A percentile compares a stretch with the other conserved stretches of the same genome.
These are phyloP conservation scores for Acrasis kona DNA, from an alignment of 78 protist species.

Conservation along the genomic window DNA sequence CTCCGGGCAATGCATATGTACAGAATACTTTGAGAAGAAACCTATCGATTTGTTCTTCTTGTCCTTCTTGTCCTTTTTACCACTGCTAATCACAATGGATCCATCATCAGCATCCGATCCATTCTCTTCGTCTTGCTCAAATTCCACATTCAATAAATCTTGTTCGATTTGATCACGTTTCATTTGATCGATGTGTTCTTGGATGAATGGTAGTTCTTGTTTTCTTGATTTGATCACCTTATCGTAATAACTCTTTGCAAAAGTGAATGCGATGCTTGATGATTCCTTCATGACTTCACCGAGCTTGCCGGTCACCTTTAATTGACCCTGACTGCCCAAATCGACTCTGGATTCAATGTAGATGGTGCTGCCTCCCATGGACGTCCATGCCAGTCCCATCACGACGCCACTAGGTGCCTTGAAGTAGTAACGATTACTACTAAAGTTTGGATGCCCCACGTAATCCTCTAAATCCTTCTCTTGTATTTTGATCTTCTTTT, in stretches of 20 bases:
- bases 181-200: too few species aligned
- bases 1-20: conserved; percentile 86
- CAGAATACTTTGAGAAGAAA: conserved; percentile 1
- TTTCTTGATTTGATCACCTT: neutral
- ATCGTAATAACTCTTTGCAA: conserved; percentile 29
- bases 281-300: conserved; percentile 87
- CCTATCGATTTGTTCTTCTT: neutral
- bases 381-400: conserved; percentile 79
- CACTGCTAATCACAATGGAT: too few species aligned
- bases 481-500: neutral
- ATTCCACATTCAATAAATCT: neutral
- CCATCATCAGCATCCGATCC: too few species aligned
- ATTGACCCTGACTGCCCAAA: neutral
- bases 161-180: neutral
- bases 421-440: conserved; percentile 35
- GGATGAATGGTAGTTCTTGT: neutral
- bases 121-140: neutral
- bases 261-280: conserved; percentile 53
- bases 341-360: conserved; percentile 47
- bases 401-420: conserved; percentile 64
- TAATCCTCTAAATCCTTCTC: conserved; percentile 39
- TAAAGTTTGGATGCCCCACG: conserved; percentile 63
- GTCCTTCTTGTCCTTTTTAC: too few species aligned
- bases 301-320: conserved; percentile 42
- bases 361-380: conserved; percentile 49